Conservation (phyloP, 2,329 filamentous ascomycete species). For the Colletotrichum orbiculare region DNA sequence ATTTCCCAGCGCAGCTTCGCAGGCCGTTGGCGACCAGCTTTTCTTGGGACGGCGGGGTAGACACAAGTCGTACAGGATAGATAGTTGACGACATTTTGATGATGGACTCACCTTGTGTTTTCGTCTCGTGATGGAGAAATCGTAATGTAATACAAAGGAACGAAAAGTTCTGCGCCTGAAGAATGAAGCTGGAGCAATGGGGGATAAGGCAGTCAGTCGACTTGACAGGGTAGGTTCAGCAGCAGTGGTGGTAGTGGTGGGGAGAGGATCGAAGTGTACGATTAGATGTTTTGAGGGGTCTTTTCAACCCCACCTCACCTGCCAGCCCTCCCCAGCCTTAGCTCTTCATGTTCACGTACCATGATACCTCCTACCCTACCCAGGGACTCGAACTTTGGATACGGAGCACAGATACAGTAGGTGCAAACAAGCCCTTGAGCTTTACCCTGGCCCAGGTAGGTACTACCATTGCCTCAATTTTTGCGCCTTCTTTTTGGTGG, state of each 20-base stretch:
- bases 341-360: not conserved
- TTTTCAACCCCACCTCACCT: conserved; percentile 34
- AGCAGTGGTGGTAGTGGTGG: conserved; percentile 18
- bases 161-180: conserved; percentile 7
- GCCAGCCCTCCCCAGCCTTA: not conserved
- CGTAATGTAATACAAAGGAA: no score
- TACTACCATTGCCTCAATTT: not conserved
- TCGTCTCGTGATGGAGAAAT: no score
- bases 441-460: no score
- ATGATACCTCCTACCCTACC: no score
- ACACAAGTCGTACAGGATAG: not conserved
- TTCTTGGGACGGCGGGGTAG: conserved; percentile 3
- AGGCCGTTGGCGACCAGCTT: conserved; percentile 12
- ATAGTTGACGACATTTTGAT: no score
- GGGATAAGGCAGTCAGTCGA: not conserved
- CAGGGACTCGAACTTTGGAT: conserved; percentile 6
- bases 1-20: conserved; percentile 30
- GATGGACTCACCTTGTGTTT: no score
- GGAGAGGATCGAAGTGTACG: conserved; percentile 18
- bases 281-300: conserved; percentile 34
- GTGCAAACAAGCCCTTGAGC: no score
- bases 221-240: conserved; percentile 12
- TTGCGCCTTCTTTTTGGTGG: conserved; percentile 33
- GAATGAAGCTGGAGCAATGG: conserved; percentile 19
- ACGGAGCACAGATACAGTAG: not conserved